Evolutionary conservation across 495 filamentous ascomycete species (phyloP).

Genomic region (Mycothermus thermophilus): DNA sequence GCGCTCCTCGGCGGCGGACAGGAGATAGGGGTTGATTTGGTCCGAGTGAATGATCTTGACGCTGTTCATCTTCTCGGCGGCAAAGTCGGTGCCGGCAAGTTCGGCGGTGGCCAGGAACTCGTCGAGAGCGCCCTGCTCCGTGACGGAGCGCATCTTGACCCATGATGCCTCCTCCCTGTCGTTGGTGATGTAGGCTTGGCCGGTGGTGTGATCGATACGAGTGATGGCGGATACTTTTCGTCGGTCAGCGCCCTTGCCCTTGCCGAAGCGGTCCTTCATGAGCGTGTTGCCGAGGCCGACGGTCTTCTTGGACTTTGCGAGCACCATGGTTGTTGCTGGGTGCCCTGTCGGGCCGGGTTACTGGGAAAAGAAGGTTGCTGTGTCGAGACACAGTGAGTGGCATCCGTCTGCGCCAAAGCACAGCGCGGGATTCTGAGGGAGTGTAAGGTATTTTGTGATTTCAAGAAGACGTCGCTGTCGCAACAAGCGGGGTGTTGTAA

Average conservation of each 20-base stretch:
- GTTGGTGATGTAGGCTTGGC: conserved; percentile 57
- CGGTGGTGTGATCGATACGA: conserved; percentile 45
- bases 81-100: conserved; percentile 94
- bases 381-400: conserved; percentile 2
- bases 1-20: conserved; percentile 77
- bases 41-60: conserved; percentile 95
- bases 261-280: conserved; percentile 89
- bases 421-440: too few relatives aligned
- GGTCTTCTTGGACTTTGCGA: conserved; percentile 87
- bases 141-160: conserved; percentile 97
- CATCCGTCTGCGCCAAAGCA: neutral
- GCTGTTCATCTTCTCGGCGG: conserved; percentile 96
- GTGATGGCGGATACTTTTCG: conserved; percentile 48
- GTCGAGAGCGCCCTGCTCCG: conserved; percentile 91
- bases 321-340: conserved; percentile 49
- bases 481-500: conserved; percentile 7
- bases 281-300: conserved; percentile 74
- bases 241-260: conserved; percentile 61
- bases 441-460: too few relatives aligned
- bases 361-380: neutral
- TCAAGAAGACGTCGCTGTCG: neutral
- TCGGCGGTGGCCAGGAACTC: conserved; percentile 66
- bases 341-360: neutral
- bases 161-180: conserved; percentile 62
- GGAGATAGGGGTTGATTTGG: conserved; percentile 88